Conservation (phyloP, 164 flowering plant genomes). For the Annona squamosa region DNA sequence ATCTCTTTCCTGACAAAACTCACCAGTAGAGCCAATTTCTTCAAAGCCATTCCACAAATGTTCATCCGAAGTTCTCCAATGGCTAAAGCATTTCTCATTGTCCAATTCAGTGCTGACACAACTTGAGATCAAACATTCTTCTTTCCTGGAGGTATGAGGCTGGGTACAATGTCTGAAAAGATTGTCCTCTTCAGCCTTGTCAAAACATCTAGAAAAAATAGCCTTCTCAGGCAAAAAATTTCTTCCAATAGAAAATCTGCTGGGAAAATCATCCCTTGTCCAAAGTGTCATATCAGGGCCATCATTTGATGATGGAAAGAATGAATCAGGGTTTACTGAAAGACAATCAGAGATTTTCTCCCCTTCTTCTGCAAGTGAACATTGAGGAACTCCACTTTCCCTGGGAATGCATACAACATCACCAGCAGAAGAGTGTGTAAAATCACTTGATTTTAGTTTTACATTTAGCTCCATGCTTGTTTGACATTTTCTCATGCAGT, state of each 20-base stretch:
- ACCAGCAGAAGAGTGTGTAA: conserved; percentile 9
- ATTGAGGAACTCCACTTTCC: conserved; percentile 16
- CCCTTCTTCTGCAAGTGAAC: conserved; percentile 9
- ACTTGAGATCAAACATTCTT: conserved; percentile 16
- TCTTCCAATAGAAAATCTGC: conserved; percentile 17
- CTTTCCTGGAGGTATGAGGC: conserved; percentile 15
- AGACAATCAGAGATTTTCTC: conserved; percentile 12
- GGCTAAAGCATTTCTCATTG: conserved; percentile 12
- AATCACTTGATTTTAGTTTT: conserved; percentile 13
- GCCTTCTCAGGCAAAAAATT: conserved; percentile 12
- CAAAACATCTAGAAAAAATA: conserved; percentile 12
- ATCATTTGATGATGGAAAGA: conserved; percentile 17
- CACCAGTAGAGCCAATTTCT: conserved; percentile 10
- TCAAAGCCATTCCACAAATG: conserved; percentile 12
- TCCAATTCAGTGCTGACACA: conserved; percentile 12
- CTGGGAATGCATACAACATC: conserved; percentile 15
- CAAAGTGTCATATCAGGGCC: conserved; percentile 9
- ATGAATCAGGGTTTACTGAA: conserved; percentile 18
- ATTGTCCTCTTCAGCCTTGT: conserved; percentile 19
- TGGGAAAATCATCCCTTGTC: conserved; percentile 14
- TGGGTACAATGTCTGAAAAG: conserved; percentile 15
- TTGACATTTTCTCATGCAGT: conserved; percentile 6
- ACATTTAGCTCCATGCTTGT: conserved; percentile 16
- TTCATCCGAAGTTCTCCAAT: conserved; percentile 11
- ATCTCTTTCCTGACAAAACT: conserved; percentile 18